Evolutionary conservation across 176 grass and related monocot genomes (phyloP).

Genomic region (Phoenix dactylifera): DNA sequence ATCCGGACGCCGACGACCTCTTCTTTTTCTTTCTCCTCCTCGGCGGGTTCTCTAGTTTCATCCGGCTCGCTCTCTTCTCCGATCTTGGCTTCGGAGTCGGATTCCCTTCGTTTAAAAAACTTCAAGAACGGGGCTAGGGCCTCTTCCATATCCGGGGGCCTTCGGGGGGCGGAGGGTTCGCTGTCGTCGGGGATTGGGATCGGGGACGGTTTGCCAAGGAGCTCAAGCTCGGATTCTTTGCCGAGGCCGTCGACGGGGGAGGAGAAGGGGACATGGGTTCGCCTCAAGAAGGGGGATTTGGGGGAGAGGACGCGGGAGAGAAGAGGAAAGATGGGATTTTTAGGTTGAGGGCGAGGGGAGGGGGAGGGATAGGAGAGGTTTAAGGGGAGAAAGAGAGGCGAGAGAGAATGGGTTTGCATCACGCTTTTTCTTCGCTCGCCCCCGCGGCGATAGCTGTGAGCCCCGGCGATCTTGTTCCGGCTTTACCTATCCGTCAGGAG

Average conservation of each 20-base stretch:
- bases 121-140: slow-evolving; percentile 60
- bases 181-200: slow-evolving; percentile 1
- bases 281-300: neutral
- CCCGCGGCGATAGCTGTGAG: no score
- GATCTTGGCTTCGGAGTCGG: neutral
- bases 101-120: slow-evolving; percentile 46
- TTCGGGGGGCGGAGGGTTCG: neutral
- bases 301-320: neutral
- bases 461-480: no score
- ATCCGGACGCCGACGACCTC: neutral
- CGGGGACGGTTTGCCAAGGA: slow-evolving; percentile 55
- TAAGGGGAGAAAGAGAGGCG: no score
- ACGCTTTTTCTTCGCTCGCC: no score
- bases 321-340: neutral
- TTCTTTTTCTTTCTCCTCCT: neutral
- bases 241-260: neutral
- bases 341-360: no score
- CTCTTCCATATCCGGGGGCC: slow-evolving; percentile 19
- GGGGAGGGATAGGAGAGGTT: no score
- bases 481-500: no score
- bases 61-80: slow-evolving; percentile 6
- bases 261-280: slow-evolving; percentile 16
- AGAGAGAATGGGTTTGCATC: no score
- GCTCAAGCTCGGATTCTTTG: slow-evolving; percentile 38
- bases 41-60: neutral